phyloP scores from a whole-genome alignment of 805 yeast genomes.

The Sugiyamaella chiloensis region DNA sequence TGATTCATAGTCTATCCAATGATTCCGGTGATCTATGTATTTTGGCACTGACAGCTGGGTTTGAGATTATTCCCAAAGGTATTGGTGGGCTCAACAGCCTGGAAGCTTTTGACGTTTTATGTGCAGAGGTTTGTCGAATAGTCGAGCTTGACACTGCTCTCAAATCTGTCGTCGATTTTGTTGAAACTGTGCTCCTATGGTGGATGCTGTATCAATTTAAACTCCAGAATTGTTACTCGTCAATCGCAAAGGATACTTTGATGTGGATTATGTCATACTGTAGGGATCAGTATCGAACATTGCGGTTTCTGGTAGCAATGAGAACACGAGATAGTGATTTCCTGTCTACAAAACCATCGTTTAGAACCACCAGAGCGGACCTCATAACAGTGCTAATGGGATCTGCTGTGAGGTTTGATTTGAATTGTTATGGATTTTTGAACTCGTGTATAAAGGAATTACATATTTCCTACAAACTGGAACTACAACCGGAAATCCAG shows the following conservation, averaged over 20 bases:
- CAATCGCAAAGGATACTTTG: conserved; percentile 19
- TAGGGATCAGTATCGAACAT: neutral
- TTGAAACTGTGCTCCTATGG: neutral
- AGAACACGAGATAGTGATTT: too few species aligned
- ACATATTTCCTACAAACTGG: too few species aligned
- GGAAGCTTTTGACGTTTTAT: neutral
- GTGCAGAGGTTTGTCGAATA: neutral
- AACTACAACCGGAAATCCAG: too few species aligned
- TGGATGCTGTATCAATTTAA: neutral
- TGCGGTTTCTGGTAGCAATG: conserved; percentile 3
- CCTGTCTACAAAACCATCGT: too few species aligned
- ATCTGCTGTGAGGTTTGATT: conserved; percentile 1
- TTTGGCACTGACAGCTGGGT: too few species aligned
- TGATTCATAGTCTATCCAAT: too few species aligned
- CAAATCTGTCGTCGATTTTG: neutral
- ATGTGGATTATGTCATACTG: conserved; percentile 11
- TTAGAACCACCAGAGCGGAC: conserved; percentile 18
- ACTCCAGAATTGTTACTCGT: conserved; percentile 1
- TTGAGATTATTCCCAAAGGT: too few species aligned
- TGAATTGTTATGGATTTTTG: too few species aligned
- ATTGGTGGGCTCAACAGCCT: neutral
- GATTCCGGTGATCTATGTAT: too few species aligned
- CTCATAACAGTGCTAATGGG: conserved; percentile 12
- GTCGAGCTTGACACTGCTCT: neutral
- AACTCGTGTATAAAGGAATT: too few species aligned